These are phyloP conservation scores for Panus rudis DNA, from an alignment of 768 basidiomycete genomes.

Conservation along the genomic window DNA sequence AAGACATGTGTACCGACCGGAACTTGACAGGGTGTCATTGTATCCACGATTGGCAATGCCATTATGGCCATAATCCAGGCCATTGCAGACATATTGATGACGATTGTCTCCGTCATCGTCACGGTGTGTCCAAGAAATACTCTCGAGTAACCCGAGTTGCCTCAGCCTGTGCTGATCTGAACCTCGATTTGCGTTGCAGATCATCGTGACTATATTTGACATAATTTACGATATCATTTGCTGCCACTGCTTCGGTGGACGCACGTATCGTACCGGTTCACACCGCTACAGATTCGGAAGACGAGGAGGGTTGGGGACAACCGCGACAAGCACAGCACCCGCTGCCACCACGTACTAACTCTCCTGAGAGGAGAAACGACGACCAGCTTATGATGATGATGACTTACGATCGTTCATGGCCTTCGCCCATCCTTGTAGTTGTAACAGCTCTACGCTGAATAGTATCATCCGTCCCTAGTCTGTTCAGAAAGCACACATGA, in stretches of 20 bases:
- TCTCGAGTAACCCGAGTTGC: neutral
- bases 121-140: slow-evolving; percentile 33
- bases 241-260: slow-evolving; percentile 30
- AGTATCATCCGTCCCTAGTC: too few relatives aligned
- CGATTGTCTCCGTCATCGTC: slow-evolving; percentile 53
- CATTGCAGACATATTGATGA: slow-evolving; percentile 51
- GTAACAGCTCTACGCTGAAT: too few relatives aligned
- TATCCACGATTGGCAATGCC: slow-evolving; percentile 58
- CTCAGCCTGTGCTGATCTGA: neutral
- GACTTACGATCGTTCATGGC: too few relatives aligned
- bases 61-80: slow-evolving; percentile 55
- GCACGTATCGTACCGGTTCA: slow-evolving; percentile 19
- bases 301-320: too few relatives aligned
- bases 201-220: slow-evolving; percentile 60
- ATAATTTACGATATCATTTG: slow-evolving; percentile 45
- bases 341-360: too few relatives aligned
- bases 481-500: too few relatives aligned
- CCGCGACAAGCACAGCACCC: too few relatives aligned
- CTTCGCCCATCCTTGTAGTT: too few relatives aligned
- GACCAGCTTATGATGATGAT: too few relatives aligned
- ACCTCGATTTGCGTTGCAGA: slow-evolving; percentile 27
- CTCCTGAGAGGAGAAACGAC: too few relatives aligned
- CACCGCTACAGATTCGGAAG: slow-evolving; percentile 19
- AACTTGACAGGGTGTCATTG: slow-evolving; percentile 52
- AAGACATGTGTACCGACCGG: too few relatives aligned